Conservation (phyloP, 495 filamentous ascomycete species). For the Hyphodiscus hymeniophilus region DNA sequence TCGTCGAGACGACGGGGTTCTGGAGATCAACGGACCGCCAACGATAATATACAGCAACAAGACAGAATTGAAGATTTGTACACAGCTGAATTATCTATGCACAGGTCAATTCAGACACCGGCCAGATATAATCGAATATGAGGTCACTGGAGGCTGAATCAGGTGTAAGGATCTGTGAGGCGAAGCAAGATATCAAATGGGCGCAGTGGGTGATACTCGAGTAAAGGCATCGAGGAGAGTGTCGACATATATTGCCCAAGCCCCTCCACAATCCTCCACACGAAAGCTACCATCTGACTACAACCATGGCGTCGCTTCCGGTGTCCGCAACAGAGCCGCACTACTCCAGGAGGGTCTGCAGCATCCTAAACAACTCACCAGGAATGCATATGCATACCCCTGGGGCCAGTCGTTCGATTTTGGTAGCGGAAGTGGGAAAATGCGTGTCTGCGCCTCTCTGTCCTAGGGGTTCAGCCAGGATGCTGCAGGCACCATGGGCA, state of each 20-base stretch:
- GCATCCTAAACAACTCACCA: constrained; percentile 6
- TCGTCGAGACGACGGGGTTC: too few relatives aligned
- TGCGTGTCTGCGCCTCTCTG: neutral
- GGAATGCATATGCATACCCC: constrained; percentile 12
- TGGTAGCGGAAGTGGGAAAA: neutral
- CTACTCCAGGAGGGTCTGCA: neutral
- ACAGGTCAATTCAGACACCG: neutral
- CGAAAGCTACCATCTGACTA: neutral
- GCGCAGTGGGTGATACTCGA: constrained; percentile 1
- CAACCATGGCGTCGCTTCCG: neutral
- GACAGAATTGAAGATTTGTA: neutral
- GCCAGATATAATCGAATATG: neutral
- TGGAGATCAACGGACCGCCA: too few relatives aligned
- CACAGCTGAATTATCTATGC: neutral
- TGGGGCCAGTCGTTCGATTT: neutral
- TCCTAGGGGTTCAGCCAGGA: neutral
- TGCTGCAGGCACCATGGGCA: neutral
- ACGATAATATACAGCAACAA: neutral
- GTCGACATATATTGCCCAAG: constrained; percentile 7
- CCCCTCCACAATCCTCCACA: constrained; percentile 6
- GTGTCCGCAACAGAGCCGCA: constrained; percentile 9
- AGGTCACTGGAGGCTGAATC: neutral
- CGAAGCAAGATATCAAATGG: neutral
- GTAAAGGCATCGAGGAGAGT: neutral
- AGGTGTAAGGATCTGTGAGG: neutral